phyloP scores from a whole-genome alignment of 768 basidiomycete genomes.

The Pisolithus orientalis region DNA sequence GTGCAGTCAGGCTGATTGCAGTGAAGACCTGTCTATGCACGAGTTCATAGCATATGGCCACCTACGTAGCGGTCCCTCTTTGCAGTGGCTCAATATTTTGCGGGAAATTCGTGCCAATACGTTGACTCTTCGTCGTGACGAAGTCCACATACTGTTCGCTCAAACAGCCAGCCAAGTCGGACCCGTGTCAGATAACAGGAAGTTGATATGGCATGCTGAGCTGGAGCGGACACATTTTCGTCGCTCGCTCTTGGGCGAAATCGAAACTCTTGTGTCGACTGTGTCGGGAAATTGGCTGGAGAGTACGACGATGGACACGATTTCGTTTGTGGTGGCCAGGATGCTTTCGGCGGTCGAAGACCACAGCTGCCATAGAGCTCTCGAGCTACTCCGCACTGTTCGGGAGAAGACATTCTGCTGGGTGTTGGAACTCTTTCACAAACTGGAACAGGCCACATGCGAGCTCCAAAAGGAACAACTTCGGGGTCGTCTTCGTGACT shows the following conservation, averaged over 20 bases:
- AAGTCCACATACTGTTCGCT: slow-evolving; percentile 32
- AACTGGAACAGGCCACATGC: slow-evolving; percentile 6
- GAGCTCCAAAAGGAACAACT: not conserved
- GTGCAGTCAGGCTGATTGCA: slow-evolving; percentile 32
- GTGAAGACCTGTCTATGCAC: slow-evolving; percentile 30
- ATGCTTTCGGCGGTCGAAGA: slow-evolving; percentile 18
- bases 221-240: slow-evolving; percentile 27
- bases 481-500: slow-evolving; percentile 22
- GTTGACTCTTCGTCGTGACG: slow-evolving; percentile 30
- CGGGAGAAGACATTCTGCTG: slow-evolving; percentile 26
- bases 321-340: slow-evolving; percentile 26
- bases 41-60: slow-evolving; percentile 35
- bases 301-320: slow-evolving; percentile 21
- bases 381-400: slow-evolving; percentile 20
- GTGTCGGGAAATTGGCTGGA: slow-evolving; percentile 34
- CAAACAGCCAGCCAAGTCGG: slow-evolving; percentile 39
- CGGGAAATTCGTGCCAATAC: slow-evolving; percentile 30
- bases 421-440: slow-evolving; percentile 23
- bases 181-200: slow-evolving; percentile 8
- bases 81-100: slow-evolving; percentile 44
- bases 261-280: slow-evolving; percentile 23
- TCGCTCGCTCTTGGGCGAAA: slow-evolving; percentile 23
- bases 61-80: slow-evolving; percentile 32
- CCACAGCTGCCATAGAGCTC: slow-evolving; percentile 10
- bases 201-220: slow-evolving; percentile 32